Base-by-base conservation (phyloP, 2,329 filamentous ascomycete species). In the Cyphellophora attinorum region DNA sequence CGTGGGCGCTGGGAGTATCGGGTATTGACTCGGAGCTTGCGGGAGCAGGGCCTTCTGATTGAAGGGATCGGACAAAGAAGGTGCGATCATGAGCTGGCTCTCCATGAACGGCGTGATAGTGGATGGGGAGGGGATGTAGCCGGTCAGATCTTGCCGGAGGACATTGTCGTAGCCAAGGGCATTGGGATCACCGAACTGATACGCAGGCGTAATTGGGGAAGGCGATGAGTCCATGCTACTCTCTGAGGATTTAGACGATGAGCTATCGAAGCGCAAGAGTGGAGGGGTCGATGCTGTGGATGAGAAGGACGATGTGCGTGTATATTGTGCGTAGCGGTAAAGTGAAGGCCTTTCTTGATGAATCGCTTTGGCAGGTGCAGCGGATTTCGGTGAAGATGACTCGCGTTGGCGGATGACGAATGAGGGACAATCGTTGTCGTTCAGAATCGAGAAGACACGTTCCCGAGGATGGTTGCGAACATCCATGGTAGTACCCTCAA, bases 341-440 rank as follows among this genome's bases (percentile, higher is more conserved):
- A 50, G 37, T 33, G 34, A 38, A 23, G 47, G 47, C 29, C 47
- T 23, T 28, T 39, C 38, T 28, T 29, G 33, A n/a, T n/a, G n/a
- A n/a, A n/a, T n/a, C n/a, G n/a, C n/a, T n/a, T n/a, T n/a, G 30
- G 36, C 38, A 31, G 25, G 30, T 19, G 29, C 34, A 19, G 29
- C 16, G 6, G 19, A 31, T 10, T 30, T 30, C 8, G 43, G 29
- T 27, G 37, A 28, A 23, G 41, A 42, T 36, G 43, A 42, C 35
- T 34, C 35, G 19, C 29, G 29, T 6, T 19, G 29, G 12, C 15
- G 29, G 34, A 64, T 57, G 21, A 58, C 57, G 48, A 65, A 65
- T 16, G 62, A 61, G 29, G 61, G 62, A 38, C 61, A 58, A 42
- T 65, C 60, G 51, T 65, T 61, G 49, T 65, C 62, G 51, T 65